Evolutionary conservation across 2,329 filamentous ascomycete species (phyloP), one percentile per base, ranked within the genome.

Genomic region (Xylariaceae sp.): DNA sequence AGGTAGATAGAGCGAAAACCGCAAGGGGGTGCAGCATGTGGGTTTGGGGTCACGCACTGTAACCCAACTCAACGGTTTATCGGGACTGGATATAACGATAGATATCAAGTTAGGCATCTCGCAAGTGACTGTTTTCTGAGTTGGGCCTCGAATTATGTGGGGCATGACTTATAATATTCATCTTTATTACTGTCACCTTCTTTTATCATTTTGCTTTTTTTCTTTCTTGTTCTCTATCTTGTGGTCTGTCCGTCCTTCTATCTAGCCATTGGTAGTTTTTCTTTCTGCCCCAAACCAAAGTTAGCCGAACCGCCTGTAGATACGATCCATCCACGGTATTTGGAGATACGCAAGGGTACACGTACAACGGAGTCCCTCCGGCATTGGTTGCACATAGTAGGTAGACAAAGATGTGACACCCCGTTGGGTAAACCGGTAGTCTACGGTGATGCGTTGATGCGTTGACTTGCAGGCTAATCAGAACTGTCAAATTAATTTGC

Each of bases 141-240:
- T 59, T 56, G 47, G 56, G 53, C 53, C 41, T 49, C 47, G 40
- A 58, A 43, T 52, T 37, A 44, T 56, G 26, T 53, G 56, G 56
- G 39, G 51, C 29, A 34, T 8, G 2, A 36, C 17, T 11, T 44
- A 21, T 39, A 6, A 7, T 31, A 12, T 6, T 7, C 28, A 6
- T 31, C 28, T 31, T 31, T 12, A 31, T 12, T n/a, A n/a, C n/a
- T n/a, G n/a, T n/a, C n/a, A n/a, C n/a, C n/a, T n/a, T n/a, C n/a
- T n/a, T n/a, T n/a, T n/a, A n/a, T n/a, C n/a, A n/a, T n/a, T n/a
- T n/a, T n/a, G n/a, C n/a, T n/a, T n/a, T n/a, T n/a, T n/a, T n/a
- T n/a, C n/a, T n/a, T n/a, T n/a, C n/a, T n/a, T n/a, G n/a, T n/a
- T n/a, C n/a, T n/a, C n/a, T n/a, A n/a, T n/a, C n/a, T n/a, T n/a